These are phyloP conservation scores for Coelastrella sp. DNA, from an alignment of 139 green algal species.

Conservation along the genomic window DNA sequence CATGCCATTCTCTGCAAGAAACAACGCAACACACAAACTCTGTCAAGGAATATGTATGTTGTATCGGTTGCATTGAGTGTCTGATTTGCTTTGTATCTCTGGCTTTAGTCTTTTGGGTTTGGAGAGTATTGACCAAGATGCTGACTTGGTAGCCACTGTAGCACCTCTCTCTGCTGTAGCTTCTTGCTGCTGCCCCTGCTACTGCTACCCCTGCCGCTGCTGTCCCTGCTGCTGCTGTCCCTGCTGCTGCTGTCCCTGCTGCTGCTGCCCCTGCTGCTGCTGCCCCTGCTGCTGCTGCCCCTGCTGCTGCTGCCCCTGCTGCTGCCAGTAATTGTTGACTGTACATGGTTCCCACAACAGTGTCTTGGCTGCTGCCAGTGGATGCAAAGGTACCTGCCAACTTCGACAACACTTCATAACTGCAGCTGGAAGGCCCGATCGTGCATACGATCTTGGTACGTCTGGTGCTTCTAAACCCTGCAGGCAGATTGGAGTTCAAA, in stretches of 20 bases:
- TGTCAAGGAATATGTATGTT: no score
- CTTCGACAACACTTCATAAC: constrained; percentile 64
- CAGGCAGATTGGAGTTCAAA: background rate
- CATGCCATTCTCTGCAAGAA: constrained; percentile 67
- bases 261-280: background rate
- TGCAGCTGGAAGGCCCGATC: constrained; percentile 75
- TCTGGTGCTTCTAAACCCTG: constrained; percentile 35
- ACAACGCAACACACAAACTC: background rate
- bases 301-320: background rate
- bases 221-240: no score
- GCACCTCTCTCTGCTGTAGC: background rate
- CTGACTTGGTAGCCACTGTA: no score
- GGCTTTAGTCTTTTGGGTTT: no score
- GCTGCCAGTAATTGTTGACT: background rate
- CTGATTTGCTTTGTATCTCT: no score
- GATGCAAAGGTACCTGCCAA: constrained; percentile 49
- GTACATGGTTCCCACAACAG: no score
- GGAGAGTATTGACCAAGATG: no score
- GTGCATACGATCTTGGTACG: constrained; percentile 84
- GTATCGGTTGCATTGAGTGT: no score
- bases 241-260: no score
- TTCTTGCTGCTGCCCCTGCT: background rate
- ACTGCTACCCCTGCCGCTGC: no score
- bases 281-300: background rate
- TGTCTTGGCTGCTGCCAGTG: no score